phyloP scores from a whole-genome alignment of 148 eudicot species.

The Gaultheria prostrata region DNA sequence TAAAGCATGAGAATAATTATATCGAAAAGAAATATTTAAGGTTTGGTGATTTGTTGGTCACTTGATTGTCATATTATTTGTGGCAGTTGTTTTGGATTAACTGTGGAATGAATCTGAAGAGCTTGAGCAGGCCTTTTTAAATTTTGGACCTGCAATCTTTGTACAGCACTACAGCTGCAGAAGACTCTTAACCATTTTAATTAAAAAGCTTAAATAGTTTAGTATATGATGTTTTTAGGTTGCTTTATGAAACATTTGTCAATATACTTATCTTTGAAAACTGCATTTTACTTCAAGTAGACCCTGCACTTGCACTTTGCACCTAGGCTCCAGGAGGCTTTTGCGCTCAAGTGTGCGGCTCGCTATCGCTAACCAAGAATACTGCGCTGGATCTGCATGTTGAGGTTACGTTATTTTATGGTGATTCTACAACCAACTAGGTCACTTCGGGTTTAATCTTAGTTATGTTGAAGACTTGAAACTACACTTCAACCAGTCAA shows the following conservation, averaged over 20 bases:
- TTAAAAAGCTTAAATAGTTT: not conserved
- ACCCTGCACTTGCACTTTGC: not conserved
- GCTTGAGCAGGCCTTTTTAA: not conserved
- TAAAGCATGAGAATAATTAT: not conserved
- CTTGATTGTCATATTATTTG: not conserved
- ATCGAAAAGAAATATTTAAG: not conserved
- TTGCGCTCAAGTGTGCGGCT: not conserved
- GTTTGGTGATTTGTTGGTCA: not conserved
- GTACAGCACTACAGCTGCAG: not conserved
- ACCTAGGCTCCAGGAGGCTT: not conserved
- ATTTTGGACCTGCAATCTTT: not conserved
- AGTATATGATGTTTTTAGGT: not conserved
- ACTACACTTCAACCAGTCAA: not conserved
- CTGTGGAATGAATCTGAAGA: not conserved
- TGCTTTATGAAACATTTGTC: not conserved
- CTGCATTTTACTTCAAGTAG: not conserved
- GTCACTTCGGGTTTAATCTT: not conserved
- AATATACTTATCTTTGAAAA: not conserved
- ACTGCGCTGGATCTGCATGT: not conserved
- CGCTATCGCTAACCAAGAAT: not conserved
- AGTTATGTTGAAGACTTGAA: not conserved
- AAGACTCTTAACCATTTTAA: not conserved
- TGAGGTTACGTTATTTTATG: not conserved
- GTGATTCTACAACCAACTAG: not conserved
- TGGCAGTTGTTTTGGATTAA: not conserved